These are phyloP conservation scores for Mycena floridula DNA, from an alignment of 768 basidiomycete genomes.

Conservation along the genomic window DNA sequence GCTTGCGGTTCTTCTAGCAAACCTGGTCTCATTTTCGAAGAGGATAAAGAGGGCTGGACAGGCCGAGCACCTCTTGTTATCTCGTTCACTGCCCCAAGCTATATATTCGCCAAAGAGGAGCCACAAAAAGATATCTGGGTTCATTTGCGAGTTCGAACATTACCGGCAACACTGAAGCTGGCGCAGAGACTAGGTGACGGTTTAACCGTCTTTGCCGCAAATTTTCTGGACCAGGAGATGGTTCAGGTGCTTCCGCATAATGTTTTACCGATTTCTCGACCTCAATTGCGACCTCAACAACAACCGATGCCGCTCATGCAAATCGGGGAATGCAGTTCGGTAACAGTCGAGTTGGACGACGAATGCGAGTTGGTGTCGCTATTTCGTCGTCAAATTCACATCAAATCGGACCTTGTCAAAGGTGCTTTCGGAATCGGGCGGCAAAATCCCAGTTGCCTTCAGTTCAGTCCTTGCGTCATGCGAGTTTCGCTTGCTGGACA, in stretches of 20 bases:
- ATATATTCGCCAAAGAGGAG: slow-evolving; percentile 6
- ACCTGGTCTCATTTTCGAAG: slow-evolving; percentile 10
- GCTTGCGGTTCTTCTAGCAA: slow-evolving; percentile 6
- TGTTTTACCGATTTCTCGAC: not conserved
- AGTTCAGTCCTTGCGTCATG: slow-evolving; percentile 16
- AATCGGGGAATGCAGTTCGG: slow-evolving; percentile 13
- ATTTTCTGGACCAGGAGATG: not conserved
- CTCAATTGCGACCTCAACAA: not conserved
- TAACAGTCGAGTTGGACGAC: slow-evolving; percentile 17
- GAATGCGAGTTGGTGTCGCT: slow-evolving; percentile 17
- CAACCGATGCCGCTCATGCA: not conserved
- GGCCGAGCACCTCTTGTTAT: slow-evolving; percentile 10
- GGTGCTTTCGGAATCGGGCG: slow-evolving; percentile 10
- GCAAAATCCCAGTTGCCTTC: slow-evolving; percentile 5
- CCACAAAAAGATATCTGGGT: slow-evolving; percentile 2
- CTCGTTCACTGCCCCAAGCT: slow-evolving; percentile 12
- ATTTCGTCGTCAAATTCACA: slow-evolving; percentile 9
- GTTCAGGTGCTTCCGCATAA: not conserved
- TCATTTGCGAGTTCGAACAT: slow-evolving; percentile 7
- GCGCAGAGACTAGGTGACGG: not conserved
- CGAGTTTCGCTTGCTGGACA: slow-evolving; percentile 8
- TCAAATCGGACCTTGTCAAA: slow-evolving; percentile 10
- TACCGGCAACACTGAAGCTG: not conserved
- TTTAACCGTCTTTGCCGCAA: not conserved
- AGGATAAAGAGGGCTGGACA: slow-evolving; percentile 11